phyloP scores from a whole-genome alignment of 495 filamentous ascomycete species.

The Aspergillus leporis region DNA sequence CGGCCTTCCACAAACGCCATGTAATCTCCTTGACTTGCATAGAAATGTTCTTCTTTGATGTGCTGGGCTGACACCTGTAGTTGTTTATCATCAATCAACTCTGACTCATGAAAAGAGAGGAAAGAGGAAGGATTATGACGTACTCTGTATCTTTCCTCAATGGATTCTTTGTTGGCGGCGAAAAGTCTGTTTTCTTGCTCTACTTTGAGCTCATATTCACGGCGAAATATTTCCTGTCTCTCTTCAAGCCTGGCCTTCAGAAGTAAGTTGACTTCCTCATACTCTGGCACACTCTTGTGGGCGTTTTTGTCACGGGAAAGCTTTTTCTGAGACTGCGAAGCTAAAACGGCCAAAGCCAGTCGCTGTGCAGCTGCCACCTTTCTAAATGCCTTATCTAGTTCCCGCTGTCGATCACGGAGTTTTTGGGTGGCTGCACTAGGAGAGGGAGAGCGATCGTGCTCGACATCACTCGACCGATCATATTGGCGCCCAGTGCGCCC shows the following conservation, averaged over 20 bases:
- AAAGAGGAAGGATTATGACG: slow-evolving; percentile 11
- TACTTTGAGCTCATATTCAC: slow-evolving; percentile 32
- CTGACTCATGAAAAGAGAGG: neutral
- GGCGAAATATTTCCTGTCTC: slow-evolving; percentile 21
- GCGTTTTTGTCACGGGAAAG: slow-evolving; percentile 43
- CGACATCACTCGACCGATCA: slow-evolving; percentile 30
- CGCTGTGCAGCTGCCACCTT: slow-evolving; percentile 43
- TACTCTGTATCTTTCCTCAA: slow-evolving; percentile 34
- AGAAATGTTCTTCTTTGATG: slow-evolving; percentile 40
- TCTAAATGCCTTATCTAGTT: slow-evolving; percentile 45
- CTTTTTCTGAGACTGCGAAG: slow-evolving; percentile 38
- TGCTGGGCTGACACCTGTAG: slow-evolving; percentile 27
- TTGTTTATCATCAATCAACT: slow-evolving; percentile 13
- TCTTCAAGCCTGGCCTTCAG: slow-evolving; percentile 21
- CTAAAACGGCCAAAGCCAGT: slow-evolving; percentile 38
- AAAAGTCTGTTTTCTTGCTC: slow-evolving; percentile 28
- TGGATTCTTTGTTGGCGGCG: slow-evolving; percentile 27
- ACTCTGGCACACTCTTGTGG: slow-evolving; percentile 46
- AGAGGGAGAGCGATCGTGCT: slow-evolving; percentile 38
- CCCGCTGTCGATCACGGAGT: slow-evolving; percentile 42
- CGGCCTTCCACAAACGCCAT: slow-evolving; percentile 42
- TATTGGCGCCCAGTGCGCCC: slow-evolving; percentile 23
- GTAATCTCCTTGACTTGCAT: slow-evolving; percentile 41
- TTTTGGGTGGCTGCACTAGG: slow-evolving; percentile 37
- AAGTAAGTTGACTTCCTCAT: slow-evolving; percentile 26